Percentiles rank a stretch among this genome's conserved stretches.
phyloP scores from a whole-genome alignment of 2,329 filamentous ascomycete species.

The Ceratocystis smalleyi region DNA sequence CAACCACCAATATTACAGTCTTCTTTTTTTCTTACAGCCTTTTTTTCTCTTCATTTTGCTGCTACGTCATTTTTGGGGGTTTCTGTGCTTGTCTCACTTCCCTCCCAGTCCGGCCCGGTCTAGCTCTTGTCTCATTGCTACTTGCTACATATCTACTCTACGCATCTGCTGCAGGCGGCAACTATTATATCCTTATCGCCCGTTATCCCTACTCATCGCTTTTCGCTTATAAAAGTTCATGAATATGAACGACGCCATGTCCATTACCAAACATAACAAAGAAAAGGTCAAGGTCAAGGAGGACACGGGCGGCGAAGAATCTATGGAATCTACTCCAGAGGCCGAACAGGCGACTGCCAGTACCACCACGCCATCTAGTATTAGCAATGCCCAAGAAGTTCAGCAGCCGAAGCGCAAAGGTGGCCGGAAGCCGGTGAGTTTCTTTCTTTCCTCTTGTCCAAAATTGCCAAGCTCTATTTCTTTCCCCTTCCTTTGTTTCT shows the following conservation, averaged over 20 bases:
- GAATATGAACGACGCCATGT: constrained; percentile 50
- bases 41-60: too few species aligned
- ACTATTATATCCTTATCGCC: background rate
- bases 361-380: constrained; percentile 8
- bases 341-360: constrained; percentile 31
- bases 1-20: background rate
- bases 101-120: background rate
- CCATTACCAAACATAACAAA: constrained; percentile 45
- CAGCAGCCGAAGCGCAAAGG: constrained; percentile 86
- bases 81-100: background rate
- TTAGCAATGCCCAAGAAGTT: constrained; percentile 30
- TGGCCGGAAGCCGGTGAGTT: constrained; percentile 89
- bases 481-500: background rate
- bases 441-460: constrained; percentile 16
- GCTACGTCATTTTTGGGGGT: background rate
- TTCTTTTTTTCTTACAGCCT: too few species aligned
- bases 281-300: constrained; percentile 38
- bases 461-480: background rate
- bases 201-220: background rate
- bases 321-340: constrained; percentile 44
- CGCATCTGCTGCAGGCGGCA: background rate
- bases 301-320: constrained; percentile 47
- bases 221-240: background rate
- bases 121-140: background rate
- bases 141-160: background rate